Base-by-base conservation (phyloP, 768 basidiomycete genomes). In the Boletus reticulatus region DNA sequence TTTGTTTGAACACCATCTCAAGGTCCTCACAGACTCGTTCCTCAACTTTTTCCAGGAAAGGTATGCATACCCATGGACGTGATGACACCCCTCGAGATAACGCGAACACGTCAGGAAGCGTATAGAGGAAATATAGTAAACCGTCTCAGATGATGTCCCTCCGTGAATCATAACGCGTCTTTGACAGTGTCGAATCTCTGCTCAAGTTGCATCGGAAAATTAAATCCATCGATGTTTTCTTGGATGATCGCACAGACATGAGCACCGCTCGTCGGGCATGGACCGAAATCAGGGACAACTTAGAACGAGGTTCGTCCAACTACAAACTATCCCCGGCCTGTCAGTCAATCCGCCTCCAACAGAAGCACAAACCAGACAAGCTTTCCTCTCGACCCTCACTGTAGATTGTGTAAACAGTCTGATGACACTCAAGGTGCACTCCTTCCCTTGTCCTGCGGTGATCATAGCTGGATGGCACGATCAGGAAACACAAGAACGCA, bases 401-500 rank as follows among this genome's bases (percentile, higher is more conserved):
- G 73, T 78, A 37, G 92, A 93, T 67, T 84, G 91, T n/a, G 80
- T 96, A 55, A 81, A 73, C 52, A 84, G 85, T 10, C 75, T 96
- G 48, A 79, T 79, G 31, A 63, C 77, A 34, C 72, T 95, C 44
- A 92, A 86, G 80, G 92, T 84, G 61, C 50, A 66, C 53, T 44
- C 42, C 3, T 20, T 19, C 13, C 48, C 32, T 34, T n/a, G n/a
- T 32, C 22, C 44, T 20, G 34, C 6, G 19, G 32, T 52, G 8
- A 38, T 37, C 32, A 12, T 31, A 12, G 50, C 52, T 56, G 53
- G 56, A 38, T 55, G 17, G 4, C 10, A 14, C 50, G 6, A 22
- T 16, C 57, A 94, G 92, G 93, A 95, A 62, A 88, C 87, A 12
- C 94, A 96, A 75, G 91, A 92, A 51, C 83, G 94, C 37, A 95